These are phyloP conservation scores for Volvox carteri DNA, from an alignment of 163 green algal genomes.

Conservation along the genomic window DNA sequence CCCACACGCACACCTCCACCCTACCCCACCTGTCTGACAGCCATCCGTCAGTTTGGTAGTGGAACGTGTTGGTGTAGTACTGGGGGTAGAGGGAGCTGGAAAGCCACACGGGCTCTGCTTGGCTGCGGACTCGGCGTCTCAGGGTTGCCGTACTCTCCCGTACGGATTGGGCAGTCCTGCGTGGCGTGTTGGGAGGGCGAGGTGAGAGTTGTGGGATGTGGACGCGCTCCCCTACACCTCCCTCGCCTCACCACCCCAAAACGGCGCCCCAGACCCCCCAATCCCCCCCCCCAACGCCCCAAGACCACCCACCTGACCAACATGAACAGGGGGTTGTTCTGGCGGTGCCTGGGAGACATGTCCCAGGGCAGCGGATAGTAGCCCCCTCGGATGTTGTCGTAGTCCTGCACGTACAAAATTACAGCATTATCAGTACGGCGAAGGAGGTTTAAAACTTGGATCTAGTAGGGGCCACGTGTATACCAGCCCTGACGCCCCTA, in stretches of 20 bases:
- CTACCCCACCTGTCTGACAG: conserved; percentile 58
- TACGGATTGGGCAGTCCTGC: conserved; percentile 67
- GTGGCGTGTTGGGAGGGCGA: too few relatives aligned
- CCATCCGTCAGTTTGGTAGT: conserved; percentile 96
- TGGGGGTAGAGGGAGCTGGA: conserved; percentile 76
- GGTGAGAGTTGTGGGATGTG: too few relatives aligned
- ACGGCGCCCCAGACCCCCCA: not conserved
- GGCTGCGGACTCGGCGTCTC: conserved; percentile 54
- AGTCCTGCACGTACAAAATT: conserved; percentile 68
- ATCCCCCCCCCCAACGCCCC: not conserved
- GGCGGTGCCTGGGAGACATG: conserved; percentile 84
- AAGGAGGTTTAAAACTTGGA: too few relatives aligned
- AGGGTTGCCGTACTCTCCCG: conserved; percentile 75
- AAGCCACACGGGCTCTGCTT: conserved; percentile 75
- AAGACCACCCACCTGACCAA: conserved; percentile 56
- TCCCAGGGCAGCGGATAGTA: conserved; percentile 91
- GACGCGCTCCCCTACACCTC: too few relatives aligned
- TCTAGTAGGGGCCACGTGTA: too few relatives aligned
- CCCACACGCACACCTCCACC: too few relatives aligned
- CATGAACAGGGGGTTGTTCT: conserved; percentile 88
- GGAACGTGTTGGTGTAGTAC: conserved; percentile 91
- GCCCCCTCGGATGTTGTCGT: conserved; percentile 78
- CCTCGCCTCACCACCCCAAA: too few relatives aligned
- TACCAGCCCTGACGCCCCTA: too few relatives aligned
- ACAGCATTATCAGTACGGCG: not conserved